Evolutionary conservation across 441 rosid species (phyloP), one percentile per base, ranked within the genome.

Genomic region (Omphalea diandra): DNA sequence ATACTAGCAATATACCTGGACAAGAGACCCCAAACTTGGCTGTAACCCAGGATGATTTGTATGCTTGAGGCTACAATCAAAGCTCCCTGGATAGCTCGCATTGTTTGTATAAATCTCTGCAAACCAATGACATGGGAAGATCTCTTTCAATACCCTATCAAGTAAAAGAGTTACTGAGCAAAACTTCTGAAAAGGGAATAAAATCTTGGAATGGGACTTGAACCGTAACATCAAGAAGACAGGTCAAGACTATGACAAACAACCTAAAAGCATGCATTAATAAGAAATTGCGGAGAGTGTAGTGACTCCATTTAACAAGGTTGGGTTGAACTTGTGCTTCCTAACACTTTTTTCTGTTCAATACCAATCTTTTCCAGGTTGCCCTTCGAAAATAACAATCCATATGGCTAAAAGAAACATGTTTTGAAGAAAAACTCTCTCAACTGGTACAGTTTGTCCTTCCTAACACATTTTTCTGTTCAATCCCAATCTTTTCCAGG

Each of bases 81-180:
- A 46, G 99, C 99, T 44, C 98, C 99, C 80, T 95, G 99, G 67
- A 95, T 94, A 3, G 99, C 99, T 77, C 92, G 91, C 97, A 93
- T 95, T 60, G 99, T 95, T 68, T 81, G 88, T 44, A 87, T 81
- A 76, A 95, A 95, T 78, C 97, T 90, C 99, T 95, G 75, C 76
- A 85, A 61, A 78, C 65, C 83, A 60, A 76, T 80, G 71, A 79
- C 75, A 74, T 73, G 58, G 78, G 79, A 79, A 73, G 78, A 81
- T 77, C 82, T 80, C 82, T 76, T 76, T 79, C 76, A 83, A 74
- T 78, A 78, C 69, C 80, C 81, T 71, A 77, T 50, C 77, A 82
- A 71, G 73, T 82, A 66, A 71, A 53, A 79, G 57, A 74, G 63
- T 70, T 61, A 75, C 66, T 66, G 74, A 73, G 78, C 69, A 69